Conservation (phyloP, 345 rosid species). For the Eucalyptus shirleyi region DNA sequence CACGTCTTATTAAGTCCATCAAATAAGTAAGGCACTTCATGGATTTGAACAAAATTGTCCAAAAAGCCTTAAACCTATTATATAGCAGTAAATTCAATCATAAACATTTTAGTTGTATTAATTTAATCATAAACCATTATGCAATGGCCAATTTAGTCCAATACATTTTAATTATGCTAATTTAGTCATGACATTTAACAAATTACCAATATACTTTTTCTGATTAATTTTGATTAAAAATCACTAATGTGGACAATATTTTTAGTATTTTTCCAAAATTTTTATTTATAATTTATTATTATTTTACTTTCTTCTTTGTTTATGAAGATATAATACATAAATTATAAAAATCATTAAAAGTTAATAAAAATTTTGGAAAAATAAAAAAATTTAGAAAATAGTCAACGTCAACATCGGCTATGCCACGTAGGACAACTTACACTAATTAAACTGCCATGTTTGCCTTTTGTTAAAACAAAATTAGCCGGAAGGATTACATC, state of each 20-base stretch:
- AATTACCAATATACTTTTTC: background rate
- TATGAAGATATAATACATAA: no score
- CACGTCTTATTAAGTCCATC: background rate
- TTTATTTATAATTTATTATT: no score
- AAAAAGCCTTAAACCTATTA: background rate
- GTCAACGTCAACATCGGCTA: no score
- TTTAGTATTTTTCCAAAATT: no score
- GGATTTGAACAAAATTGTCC: background rate
- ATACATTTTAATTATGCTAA: background rate
- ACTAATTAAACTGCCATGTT: no score
- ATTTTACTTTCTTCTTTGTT: no score
- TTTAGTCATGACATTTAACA: background rate
- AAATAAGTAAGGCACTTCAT: background rate
- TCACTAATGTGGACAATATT: accelerated
- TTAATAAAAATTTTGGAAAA: no score
- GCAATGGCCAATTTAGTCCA: accelerated
- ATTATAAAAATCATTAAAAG: no score
- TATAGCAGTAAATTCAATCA: accelerated
- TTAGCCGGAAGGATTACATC: accelerated
- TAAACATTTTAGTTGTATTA: background rate
- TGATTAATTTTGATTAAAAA: background rate
- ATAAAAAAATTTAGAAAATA: no score
- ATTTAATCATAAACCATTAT: background rate
- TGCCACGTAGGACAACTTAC: background rate
- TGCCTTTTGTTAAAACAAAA: no score